These are phyloP conservation scores for Boletus huronensis DNA, from an alignment of 768 basidiomycete genomes.

Conservation along the genomic window DNA sequence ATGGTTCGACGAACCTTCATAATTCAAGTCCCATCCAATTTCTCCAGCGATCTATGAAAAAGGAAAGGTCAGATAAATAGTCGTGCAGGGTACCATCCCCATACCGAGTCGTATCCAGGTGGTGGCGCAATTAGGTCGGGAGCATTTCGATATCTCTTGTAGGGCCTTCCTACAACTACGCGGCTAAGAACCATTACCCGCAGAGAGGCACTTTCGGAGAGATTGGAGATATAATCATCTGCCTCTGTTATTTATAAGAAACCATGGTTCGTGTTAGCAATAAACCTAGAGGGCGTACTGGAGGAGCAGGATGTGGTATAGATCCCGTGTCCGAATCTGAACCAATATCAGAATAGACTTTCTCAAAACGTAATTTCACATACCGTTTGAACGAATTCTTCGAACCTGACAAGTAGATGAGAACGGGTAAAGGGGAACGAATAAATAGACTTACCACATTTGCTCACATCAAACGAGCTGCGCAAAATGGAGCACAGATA, in stretches of 20 bases:
- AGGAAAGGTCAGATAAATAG: not conserved
- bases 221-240: conserved; percentile 56
- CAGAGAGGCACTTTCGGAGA: conserved; percentile 38
- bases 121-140: conserved; percentile 49
- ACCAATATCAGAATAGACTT: not conserved
- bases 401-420: conserved; percentile 36
- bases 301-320: conserved; percentile 66
- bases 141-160: conserved; percentile 47
- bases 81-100: conserved; percentile 7
- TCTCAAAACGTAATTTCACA: not conserved
- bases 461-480: conserved; percentile 55
- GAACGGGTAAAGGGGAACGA: conserved; percentile 1
- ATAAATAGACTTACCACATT: conserved; percentile 46
- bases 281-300: conserved; percentile 38
- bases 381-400: conserved; percentile 56
- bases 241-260: conserved; percentile 44
- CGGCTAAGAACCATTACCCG: conserved; percentile 56
- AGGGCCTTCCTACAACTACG: conserved; percentile 61
- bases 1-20: conserved; percentile 37
- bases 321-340: conserved; percentile 66
- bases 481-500: conserved; percentile 55
- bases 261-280: not conserved
- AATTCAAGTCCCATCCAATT: conserved; percentile 64
- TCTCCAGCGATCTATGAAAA: conserved; percentile 50
- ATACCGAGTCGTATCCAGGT: conserved; percentile 58